Percentiles rank a stretch among this genome's conserved stretches.
These are phyloP conservation scores for Colletotrichum destructivum DNA, from an alignment of 2,329 filamentous ascomycete species.

Conservation along the genomic window DNA sequence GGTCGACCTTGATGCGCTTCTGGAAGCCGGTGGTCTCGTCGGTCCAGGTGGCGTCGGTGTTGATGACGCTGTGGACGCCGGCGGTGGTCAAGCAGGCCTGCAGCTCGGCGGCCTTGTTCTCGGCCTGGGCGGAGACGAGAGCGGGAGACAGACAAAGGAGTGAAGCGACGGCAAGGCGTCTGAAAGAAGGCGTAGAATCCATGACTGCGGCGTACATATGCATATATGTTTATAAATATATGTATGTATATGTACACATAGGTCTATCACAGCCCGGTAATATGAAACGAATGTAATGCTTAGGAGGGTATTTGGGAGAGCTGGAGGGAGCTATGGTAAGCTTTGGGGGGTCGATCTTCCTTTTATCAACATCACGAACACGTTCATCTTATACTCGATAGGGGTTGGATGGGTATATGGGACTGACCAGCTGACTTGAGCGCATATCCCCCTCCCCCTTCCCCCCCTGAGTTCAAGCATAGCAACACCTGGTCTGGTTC, in stretches of 20 bases:
- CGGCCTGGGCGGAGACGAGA: constrained; percentile 33
- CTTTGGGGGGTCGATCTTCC: neutral
- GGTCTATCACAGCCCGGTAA: constrained; percentile 4
- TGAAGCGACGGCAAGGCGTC: constrained; percentile 41
- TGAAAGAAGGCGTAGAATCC: constrained; percentile 39
- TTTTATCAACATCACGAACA: constrained; percentile 6
- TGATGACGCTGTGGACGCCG: constrained; percentile 41
- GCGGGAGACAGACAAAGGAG: constrained; percentile 38
- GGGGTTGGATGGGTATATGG: constrained; percentile 1
- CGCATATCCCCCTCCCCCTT: no score
- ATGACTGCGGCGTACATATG: constrained; percentile 26
- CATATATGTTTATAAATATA: neutral
- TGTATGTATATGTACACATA: neutral
- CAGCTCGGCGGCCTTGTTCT: constrained; percentile 31
- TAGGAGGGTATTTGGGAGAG: neutral
- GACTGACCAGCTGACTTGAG: neutral
- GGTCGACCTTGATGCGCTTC: constrained; percentile 40
- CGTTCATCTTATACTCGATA: constrained; percentile 35
- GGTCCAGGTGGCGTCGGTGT: constrained; percentile 37
- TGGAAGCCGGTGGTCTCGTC: constrained; percentile 39
- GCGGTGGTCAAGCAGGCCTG: constrained; percentile 39
- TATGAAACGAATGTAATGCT: constrained; percentile 24
- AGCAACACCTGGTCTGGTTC: neutral
- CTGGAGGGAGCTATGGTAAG: constrained; percentile 1
- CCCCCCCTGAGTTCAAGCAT: no score